These are phyloP conservation scores for Chaetomium sp. DNA, from an alignment of 2,329 filamentous ascomycete genomes.

Conservation along the genomic window DNA sequence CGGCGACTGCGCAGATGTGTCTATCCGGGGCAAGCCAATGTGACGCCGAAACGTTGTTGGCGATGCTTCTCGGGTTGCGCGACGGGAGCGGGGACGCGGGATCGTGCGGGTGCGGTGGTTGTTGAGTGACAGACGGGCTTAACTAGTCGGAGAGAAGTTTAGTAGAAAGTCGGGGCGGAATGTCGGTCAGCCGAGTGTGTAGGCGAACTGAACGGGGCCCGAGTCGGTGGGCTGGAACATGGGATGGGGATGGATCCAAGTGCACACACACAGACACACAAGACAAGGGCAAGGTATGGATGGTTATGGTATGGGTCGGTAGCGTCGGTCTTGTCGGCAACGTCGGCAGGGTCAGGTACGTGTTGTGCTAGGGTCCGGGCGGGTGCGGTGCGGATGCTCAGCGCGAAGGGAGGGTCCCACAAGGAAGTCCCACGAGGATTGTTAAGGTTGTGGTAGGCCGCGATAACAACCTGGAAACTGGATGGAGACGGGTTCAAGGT, in stretches of 20 bases:
- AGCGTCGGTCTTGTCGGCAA: slow-evolving; percentile 22
- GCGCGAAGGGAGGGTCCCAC: background rate
- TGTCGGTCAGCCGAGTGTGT: background rate
- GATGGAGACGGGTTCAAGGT: slow-evolving; percentile 2
- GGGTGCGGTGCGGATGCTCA: background rate
- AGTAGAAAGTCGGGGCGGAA: background rate
- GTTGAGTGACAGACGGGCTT: background rate
- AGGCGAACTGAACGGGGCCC: slow-evolving; percentile 1
- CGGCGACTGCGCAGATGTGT: slow-evolving; percentile 26
- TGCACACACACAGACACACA: slow-evolving; percentile 3
- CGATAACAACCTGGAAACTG: background rate
- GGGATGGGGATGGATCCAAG: no score
- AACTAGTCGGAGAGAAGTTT: background rate
- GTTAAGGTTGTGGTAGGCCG: background rate
- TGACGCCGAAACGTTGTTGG: slow-evolving; percentile 31
- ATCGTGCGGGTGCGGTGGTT: slow-evolving; percentile 16
- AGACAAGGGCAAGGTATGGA: slow-evolving; percentile 7
- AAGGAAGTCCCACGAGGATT: background rate
- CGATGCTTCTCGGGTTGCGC: slow-evolving; percentile 24
- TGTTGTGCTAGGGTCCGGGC: slow-evolving; percentile 8
- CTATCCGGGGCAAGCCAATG: slow-evolving; percentile 31
- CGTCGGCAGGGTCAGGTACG: slow-evolving; percentile 19
- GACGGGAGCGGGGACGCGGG: slow-evolving; percentile 22
- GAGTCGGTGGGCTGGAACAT: slow-evolving; percentile 16
- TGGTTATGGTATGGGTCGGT: slow-evolving; percentile 18